A percentile compares a stretch with the other conserved stretches of the same genome.
These are phyloP conservation scores for Pythium plurisporium DNA, from an alignment of 352 stramenopile species.

Conservation along the genomic window DNA sequence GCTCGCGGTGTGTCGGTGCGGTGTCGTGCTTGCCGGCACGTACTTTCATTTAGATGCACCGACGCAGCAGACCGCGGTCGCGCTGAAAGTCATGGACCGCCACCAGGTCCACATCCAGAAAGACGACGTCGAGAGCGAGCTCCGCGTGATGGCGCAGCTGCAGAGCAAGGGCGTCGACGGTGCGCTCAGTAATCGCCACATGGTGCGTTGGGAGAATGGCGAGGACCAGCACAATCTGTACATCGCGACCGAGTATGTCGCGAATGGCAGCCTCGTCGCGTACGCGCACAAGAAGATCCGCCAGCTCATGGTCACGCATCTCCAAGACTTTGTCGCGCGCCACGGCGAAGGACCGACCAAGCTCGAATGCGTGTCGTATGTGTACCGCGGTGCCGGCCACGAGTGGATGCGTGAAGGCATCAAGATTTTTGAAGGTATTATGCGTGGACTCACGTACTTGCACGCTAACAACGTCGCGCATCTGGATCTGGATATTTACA, in stretches of 20 bases:
- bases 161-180: slow-evolving; percentile 72
- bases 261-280: slow-evolving; percentile 70
- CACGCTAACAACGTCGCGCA: slow-evolving; percentile 76
- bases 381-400: slow-evolving; percentile 63
- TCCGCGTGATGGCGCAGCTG: slow-evolving; percentile 75
- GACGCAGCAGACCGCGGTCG: slow-evolving; percentile 53
- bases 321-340: slow-evolving; percentile 64
- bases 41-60: slow-evolving; percentile 59
- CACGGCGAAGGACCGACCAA: slow-evolving; percentile 59
- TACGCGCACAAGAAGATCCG: slow-evolving; percentile 73
- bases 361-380: slow-evolving; percentile 76
- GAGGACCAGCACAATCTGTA: slow-evolving; percentile 75
- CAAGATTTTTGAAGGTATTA: slow-evolving; percentile 61
- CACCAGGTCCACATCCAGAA: slow-evolving; percentile 59
- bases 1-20: slow-evolving; percentile 71
- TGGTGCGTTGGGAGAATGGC: slow-evolving; percentile 76
- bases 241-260: slow-evolving; percentile 76
- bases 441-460: slow-evolving; percentile 69
- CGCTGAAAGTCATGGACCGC: slow-evolving; percentile 82
- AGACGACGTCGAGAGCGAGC: slow-evolving; percentile 78
- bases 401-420: slow-evolving; percentile 78
- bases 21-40: slow-evolving; percentile 69
- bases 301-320: slow-evolving; percentile 57
- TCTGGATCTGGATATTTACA: slow-evolving; percentile 84
- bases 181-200: slow-evolving; percentile 60